Evolutionary conservation across 345 rosid species (phyloP).

Genomic region (Dovyalis caffra): DNA sequence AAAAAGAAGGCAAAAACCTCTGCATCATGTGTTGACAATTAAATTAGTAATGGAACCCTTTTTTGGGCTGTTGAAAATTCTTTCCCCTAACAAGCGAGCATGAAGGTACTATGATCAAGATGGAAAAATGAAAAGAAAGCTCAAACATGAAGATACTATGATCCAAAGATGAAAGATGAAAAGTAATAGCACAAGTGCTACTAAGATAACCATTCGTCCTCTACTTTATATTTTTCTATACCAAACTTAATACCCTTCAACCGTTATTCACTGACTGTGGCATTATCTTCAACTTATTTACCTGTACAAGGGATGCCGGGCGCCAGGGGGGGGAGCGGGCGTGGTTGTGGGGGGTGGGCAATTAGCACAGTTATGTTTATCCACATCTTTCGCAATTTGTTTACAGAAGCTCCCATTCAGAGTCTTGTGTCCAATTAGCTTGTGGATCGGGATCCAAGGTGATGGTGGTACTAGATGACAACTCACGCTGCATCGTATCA

Average conservation of each 20-base stretch:
- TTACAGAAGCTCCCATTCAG: slow-evolving; percentile 75
- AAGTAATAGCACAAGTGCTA: background rate
- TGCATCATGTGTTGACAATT: background rate
- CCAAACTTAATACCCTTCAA: background rate
- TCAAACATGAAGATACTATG: background rate
- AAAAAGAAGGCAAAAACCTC: too few species aligned
- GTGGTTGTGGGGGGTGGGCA: background rate
- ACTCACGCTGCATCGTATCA: slow-evolving; percentile 15
- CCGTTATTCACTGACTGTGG: slow-evolving; percentile 8
- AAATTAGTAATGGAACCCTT: too few species aligned
- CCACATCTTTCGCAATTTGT: background rate
- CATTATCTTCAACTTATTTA: slow-evolving; percentile 2
- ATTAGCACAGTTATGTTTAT: background rate
- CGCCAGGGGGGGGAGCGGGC: too few species aligned
- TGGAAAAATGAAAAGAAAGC: background rate
- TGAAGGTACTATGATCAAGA: background rate
- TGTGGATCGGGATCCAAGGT: slow-evolving; percentile 16
- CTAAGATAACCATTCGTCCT: background rate
- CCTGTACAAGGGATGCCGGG: slow-evolving; percentile 17
- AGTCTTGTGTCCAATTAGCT: slow-evolving; percentile 27
- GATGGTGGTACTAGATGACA: slow-evolving; percentile 16
- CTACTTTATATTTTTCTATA: slow-evolving; percentile 3
- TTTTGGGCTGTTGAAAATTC: background rate
- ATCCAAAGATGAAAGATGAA: background rate
- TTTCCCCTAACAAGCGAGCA: background rate